phyloP scores from a whole-genome alignment of 2,329 filamentous ascomycete species.

The Penicillium digitatum region DNA sequence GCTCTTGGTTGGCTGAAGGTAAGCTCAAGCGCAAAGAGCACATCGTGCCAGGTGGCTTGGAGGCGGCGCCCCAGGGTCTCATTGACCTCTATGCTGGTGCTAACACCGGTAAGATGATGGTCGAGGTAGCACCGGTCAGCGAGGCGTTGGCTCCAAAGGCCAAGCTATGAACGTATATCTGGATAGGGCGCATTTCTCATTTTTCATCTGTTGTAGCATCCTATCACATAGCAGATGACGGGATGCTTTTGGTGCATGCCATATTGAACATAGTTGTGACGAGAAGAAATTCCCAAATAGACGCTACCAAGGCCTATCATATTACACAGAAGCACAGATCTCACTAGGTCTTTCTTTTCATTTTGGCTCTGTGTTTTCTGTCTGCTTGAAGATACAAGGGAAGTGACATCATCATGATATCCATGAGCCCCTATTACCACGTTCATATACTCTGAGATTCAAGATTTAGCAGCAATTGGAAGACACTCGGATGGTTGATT shows the following conservation, averaged over 20 bases:
- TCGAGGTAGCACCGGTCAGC: conserved; percentile 39
- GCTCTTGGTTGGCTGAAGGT: conserved; percentile 65
- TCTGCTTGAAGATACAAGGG: not conserved
- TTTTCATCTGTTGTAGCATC: not conserved
- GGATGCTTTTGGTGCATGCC: not conserved
- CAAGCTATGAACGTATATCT: conserved; percentile 36
- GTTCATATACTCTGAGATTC: not conserved
- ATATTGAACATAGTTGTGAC: not conserved
- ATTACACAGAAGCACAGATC: not conserved
- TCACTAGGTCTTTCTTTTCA: rapidly evolving
- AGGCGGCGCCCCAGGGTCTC: conserved; percentile 60
- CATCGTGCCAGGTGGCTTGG: conserved; percentile 65
- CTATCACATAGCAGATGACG: not conserved
- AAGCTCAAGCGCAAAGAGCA: conserved; percentile 69
- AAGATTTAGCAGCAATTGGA: not conserved
- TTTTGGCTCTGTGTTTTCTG: too few relatives aligned
- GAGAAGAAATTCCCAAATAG: not conserved
- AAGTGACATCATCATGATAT: not conserved
- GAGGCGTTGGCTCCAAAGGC: conserved; percentile 36
- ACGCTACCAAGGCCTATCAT: not conserved
- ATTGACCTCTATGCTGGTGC: conserved; percentile 62
- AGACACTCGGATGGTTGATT: too few relatives aligned
- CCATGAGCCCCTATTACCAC: not conserved
- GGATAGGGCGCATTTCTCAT: not conserved
- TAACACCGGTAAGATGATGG: conserved; percentile 65